phyloP scores from a whole-genome alignment of 2,329 filamentous ascomycete species.

The Colletotrichum sublineola region DNA sequence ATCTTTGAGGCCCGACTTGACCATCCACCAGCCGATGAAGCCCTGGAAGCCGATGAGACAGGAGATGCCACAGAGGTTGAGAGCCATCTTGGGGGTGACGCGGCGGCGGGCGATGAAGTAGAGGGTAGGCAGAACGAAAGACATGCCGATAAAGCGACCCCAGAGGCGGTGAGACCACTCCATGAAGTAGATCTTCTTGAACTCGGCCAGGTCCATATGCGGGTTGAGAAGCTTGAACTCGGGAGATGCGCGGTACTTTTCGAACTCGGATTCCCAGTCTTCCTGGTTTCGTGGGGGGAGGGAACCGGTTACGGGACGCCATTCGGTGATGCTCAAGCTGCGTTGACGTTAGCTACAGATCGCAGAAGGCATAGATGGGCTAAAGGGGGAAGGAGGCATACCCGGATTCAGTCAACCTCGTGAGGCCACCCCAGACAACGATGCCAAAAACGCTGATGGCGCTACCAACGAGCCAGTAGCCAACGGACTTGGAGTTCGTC shows the following conservation, averaged over 20 bases:
- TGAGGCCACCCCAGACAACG: slow-evolving; percentile 94
- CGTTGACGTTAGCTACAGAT: slow-evolving; percentile 19
- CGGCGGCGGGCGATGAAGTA: slow-evolving; percentile 88
- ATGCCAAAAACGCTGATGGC: slow-evolving; percentile 96
- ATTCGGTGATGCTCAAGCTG: slow-evolving; percentile 98
- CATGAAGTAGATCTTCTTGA: slow-evolving; percentile 99
- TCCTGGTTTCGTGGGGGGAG: slow-evolving; percentile 82
- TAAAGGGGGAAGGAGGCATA: slow-evolving; percentile 56
- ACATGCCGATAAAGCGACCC: slow-evolving; percentile 91
- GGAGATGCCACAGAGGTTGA: slow-evolving; percentile 84
- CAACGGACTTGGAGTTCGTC: slow-evolving; percentile 81
- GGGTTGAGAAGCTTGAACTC: slow-evolving; percentile 95
- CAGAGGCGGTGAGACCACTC: slow-evolving; percentile 97
- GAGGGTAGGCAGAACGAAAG: slow-evolving; percentile 87
- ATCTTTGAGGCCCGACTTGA: slow-evolving; percentile 94
- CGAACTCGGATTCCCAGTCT: slow-evolving; percentile 94
- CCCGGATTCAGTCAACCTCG: slow-evolving; percentile 95
- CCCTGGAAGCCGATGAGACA: slow-evolving; percentile 94
- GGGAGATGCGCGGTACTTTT: slow-evolving; percentile 91
- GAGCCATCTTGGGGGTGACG: slow-evolving; percentile 83
- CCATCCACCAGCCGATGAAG: slow-evolving; percentile 99
- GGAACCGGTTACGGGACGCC: slow-evolving; percentile 94
- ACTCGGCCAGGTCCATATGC: slow-evolving; percentile 91
- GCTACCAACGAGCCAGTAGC: slow-evolving; percentile 92
- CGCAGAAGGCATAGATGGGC: not conserved